phyloP scores from a whole-genome alignment of 257 asterid genomes.

The Solanum lignicaule region DNA sequence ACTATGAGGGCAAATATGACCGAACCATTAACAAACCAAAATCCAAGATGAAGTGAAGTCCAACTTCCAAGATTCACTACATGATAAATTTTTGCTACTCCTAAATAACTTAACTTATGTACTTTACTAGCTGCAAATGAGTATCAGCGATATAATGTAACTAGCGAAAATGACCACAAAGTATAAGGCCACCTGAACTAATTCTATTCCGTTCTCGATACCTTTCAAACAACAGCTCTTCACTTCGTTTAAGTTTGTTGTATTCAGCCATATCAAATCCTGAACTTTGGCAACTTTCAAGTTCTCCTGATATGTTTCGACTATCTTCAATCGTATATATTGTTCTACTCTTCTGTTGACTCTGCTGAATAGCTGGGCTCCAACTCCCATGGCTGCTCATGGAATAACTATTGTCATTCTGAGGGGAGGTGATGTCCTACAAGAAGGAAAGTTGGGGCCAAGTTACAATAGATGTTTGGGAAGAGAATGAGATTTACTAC shows the following conservation, averaged over 20 bases:
- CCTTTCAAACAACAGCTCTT: conserved; percentile 56
- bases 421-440: not conserved
- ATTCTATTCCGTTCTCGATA: conserved; percentile 50
- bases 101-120: not conserved
- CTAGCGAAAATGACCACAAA: conserved; percentile 34
- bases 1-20: not conserved
- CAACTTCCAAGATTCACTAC: not conserved
- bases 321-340: conserved; percentile 2
- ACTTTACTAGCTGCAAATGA: not conserved
- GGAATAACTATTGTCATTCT: conserved; percentile 43
- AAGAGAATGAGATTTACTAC: not conserved
- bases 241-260: conserved; percentile 20
- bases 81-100: not conserved
- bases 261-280: conserved; percentile 57
- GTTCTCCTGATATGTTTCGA: conserved; percentile 1
- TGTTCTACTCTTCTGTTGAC: not conserved
- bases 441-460: not conserved
- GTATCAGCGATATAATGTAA: not conserved
- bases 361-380: conserved; percentile 26
- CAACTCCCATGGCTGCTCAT: conserved; percentile 69
- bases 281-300: conserved; percentile 8
- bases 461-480: not conserved
- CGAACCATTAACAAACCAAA: not conserved
- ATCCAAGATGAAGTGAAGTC: not conserved
- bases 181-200: conserved; percentile 53